Evolutionary conservation across 768 basidiomycete genomes (phyloP).

Genomic region (Strobilomyces dryophilus): DNA sequence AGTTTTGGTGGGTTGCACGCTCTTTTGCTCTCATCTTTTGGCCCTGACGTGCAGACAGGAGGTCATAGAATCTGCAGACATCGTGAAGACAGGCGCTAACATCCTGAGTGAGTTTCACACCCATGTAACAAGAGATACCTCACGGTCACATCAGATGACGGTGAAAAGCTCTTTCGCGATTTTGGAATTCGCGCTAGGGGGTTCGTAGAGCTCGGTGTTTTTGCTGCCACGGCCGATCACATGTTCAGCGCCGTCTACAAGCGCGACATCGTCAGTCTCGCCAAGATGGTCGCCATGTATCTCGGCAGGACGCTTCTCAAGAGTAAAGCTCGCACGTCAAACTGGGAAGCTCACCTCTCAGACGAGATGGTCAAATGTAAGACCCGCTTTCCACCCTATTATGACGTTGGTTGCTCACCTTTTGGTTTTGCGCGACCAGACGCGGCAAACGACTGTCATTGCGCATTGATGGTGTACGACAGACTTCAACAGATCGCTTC

Average conservation of each 20-base stretch:
- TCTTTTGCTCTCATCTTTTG: background rate
- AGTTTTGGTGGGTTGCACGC: conserved; percentile 30
- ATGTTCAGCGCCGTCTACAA: conserved; percentile 31
- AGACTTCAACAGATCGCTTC: conserved; percentile 32
- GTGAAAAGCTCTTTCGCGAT: conserved; percentile 44
- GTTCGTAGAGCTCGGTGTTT: conserved; percentile 43
- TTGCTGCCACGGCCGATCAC: conserved; percentile 40
- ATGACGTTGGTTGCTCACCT: background rate
- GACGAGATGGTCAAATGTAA: conserved; percentile 38
- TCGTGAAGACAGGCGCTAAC: conserved; percentile 46
- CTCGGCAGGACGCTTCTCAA: conserved; percentile 37
- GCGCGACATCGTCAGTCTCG: conserved; percentile 40
- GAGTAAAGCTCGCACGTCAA: conserved; percentile 41
- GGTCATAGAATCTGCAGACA: conserved; percentile 38
- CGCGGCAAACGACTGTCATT: conserved; percentile 51
- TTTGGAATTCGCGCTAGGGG: conserved; percentile 39
- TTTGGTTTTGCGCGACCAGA: conserved; percentile 26
- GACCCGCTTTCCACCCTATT: background rate
- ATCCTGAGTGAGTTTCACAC: conserved; percentile 38
- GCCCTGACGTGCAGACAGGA: conserved; percentile 28
- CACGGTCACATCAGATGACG: conserved; percentile 36
- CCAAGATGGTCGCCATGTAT: conserved; percentile 41
- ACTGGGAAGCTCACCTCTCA: conserved; percentile 42
- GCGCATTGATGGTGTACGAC: conserved; percentile 42
- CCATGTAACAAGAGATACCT: background rate